A percentile compares a stretch with the other conserved stretches of the same genome.
phyloP scores from a whole-genome alignment of 2,329 filamentous ascomycete species.

The Conoideocrella luteorostrata region DNA sequence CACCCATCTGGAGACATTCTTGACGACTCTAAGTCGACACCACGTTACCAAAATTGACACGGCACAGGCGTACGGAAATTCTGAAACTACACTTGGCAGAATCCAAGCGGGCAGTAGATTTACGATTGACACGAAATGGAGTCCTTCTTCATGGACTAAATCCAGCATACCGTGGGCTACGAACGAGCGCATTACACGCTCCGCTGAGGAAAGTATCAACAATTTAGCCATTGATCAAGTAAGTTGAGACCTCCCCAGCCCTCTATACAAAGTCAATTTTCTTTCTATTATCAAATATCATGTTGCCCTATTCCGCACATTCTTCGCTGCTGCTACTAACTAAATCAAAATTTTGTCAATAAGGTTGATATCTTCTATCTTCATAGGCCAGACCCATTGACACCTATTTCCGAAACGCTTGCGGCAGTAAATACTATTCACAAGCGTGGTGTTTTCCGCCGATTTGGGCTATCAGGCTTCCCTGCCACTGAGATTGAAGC shows the following conservation, averaged over 20 bases:
- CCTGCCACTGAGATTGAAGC: constrained; percentile 9
- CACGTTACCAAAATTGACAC: constrained; percentile 11
- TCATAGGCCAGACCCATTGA: constrained; percentile 11
- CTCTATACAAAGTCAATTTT: no score
- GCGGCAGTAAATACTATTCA: constrained; percentile 10
- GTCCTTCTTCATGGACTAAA: constrained; percentile 10
- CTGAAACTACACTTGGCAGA: constrained; percentile 9
- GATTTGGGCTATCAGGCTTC: constrained; percentile 13
- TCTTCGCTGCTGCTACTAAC: background rate
- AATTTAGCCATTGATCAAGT: constrained; percentile 8
- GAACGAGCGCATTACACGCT: constrained; percentile 7
- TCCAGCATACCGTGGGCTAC: constrained; percentile 9
- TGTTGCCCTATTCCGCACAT: background rate
- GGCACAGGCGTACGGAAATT: constrained; percentile 12
- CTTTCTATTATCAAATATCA: no score
- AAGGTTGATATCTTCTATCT: constrained; percentile 12
- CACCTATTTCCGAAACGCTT: constrained; percentile 11
- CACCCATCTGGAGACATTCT: constrained; percentile 4
- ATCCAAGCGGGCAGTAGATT: constrained; percentile 11
- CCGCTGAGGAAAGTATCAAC: constrained; percentile 10
- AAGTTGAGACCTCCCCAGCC: constrained; percentile 1
- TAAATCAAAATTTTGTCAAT: background rate
- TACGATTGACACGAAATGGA: constrained; percentile 14
- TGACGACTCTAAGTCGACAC: constrained; percentile 7
- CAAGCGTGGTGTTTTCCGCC: constrained; percentile 9